These are phyloP conservation scores for Naganishia randhawae DNA, from an alignment of 768 basidiomycete species.

Conservation along the genomic window DNA sequence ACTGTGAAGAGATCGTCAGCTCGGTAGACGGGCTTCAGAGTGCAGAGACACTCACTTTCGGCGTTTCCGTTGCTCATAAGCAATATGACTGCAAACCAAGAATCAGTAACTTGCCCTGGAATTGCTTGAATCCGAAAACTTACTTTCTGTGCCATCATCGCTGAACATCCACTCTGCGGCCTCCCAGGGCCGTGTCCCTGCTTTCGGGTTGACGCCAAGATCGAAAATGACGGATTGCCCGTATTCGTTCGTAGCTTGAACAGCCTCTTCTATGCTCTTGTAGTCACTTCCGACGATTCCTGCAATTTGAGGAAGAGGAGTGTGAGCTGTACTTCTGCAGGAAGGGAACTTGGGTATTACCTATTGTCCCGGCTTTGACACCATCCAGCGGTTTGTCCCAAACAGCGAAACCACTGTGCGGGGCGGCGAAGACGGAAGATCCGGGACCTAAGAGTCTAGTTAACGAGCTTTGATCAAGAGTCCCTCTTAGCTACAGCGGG, in stretches of 20 bases:
- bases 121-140: neutral
- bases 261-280: neutral
- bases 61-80: slow-evolving; percentile 1
- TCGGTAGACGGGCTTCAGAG: neutral
- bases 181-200: slow-evolving; percentile 18
- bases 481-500: neutral
- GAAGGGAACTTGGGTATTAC: neutral
- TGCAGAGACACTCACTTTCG: neutral
- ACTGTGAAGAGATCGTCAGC: neutral
- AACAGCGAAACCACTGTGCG: slow-evolving; percentile 14
- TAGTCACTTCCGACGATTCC: slow-evolving; percentile 9
- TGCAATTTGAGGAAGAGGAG: neutral
- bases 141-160: slow-evolving; percentile 18
- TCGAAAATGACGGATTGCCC: slow-evolving; percentile 7
- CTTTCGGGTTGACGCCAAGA: neutral
- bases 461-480: slow-evolving; percentile 1
- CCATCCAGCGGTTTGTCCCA: slow-evolving; percentile 4
- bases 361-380: slow-evolving; percentile 15
- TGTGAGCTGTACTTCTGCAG: neutral
- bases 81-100: slow-evolving; percentile 1
- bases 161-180: slow-evolving; percentile 12
- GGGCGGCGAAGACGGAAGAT: slow-evolving; percentile 11
- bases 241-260: neutral
- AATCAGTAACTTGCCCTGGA: neutral
- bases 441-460: slow-evolving; percentile 15